Base-by-base conservation (phyloP, 2,329 filamentous ascomycete species). In the Seiridium cupressi region DNA sequence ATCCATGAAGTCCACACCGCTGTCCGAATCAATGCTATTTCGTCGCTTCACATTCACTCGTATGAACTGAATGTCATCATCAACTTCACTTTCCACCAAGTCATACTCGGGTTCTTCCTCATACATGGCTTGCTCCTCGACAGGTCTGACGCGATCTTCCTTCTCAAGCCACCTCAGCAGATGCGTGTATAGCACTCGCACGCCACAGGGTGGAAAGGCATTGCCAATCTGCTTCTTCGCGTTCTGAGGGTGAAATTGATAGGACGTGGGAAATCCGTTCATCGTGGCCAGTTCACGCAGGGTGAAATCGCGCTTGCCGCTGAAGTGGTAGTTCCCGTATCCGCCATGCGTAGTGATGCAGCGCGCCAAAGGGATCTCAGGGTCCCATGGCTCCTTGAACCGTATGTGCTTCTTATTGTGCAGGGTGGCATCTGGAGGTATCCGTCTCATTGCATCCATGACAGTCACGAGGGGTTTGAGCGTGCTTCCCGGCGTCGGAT, bases 141-240 rank as follows among this genome's bases (percentile, higher is more conserved):
- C 6, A 32, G 63, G 13, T 40, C 49, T 60, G 18, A 79, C 67
- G 0, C 73, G 69, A 58, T 86, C 83, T 26, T 76, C 68, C 1
- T 69, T 62, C 11, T 83, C 69, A 1, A 86, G 68, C 74, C 78
- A 83, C 6, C 70, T 62, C 18, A 78, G 71, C 7, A 86, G 66
- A 54, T 84, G 80, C n/a, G 70, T 68, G 62, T 81, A 85, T 0
- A 86, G 66, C 0, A 79, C 72, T 34, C 74, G 73, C 3, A 85
- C 85, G 0, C 83, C 81, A 35, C 76, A 76, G 0, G 90, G 85
- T 0, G 92, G 89, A 13, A 94, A 92, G 0, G 91, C 91, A 67
- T 95, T 94, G 0, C 91, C 91, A 63, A 94, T 90, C 70, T 93
- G 90, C 63, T 79, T 82, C 64, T 83, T 83, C 13, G 84, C 74